phyloP scores from a whole-genome alignment of 768 basidiomycete species.

The Pleurotus cornucopiae region DNA sequence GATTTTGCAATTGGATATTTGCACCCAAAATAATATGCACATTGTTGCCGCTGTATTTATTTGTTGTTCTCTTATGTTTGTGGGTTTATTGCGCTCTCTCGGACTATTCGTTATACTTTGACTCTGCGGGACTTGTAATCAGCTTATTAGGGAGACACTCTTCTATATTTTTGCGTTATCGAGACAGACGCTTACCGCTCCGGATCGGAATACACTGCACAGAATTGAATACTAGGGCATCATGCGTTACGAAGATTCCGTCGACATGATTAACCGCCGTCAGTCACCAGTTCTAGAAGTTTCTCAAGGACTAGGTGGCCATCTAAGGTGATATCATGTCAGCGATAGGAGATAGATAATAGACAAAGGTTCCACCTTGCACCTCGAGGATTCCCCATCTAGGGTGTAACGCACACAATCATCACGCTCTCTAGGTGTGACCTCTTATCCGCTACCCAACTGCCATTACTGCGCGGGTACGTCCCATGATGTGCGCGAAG shows the following conservation, averaged over 20 bases:
- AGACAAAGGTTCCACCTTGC: not conserved
- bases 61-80: not conserved
- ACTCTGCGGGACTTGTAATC: not conserved
- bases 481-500: constrained; percentile 1
- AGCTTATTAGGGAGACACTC: not conserved
- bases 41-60: constrained; percentile 2
- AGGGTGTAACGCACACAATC: constrained; percentile 4
- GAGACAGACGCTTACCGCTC: constrained; percentile 1
- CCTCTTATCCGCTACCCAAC: not conserved
- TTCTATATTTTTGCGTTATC: not conserved
- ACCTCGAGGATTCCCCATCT: constrained; percentile 8
- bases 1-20: not conserved
- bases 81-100: not conserved
- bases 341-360: constrained; percentile 7
- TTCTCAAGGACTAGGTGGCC: not conserved
- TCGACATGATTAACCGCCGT: constrained; percentile 3
- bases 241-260: not conserved
- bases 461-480: not conserved
- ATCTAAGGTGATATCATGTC: constrained; percentile 5
- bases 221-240: not conserved
- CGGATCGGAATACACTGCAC: constrained; percentile 3
- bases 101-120: not conserved
- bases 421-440: not conserved
- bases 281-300: constrained; percentile 4
- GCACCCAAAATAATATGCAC: constrained; percentile 1